Conservation (phyloP, 2,329 filamentous ascomycete genomes). For the Plenodomus tracheiphilus region DNA sequence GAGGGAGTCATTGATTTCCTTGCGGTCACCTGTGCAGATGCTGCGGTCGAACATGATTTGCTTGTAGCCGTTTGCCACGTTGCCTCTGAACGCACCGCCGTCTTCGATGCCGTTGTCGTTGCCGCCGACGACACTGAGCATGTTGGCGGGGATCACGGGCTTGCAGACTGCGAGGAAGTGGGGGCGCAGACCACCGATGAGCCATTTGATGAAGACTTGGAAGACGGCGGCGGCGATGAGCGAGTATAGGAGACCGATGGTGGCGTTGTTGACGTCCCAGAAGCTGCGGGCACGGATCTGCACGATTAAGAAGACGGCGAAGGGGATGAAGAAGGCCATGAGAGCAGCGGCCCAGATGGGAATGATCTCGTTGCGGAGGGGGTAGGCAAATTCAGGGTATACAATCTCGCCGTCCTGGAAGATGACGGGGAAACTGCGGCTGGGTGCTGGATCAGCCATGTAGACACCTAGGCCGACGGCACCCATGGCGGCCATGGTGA, state of each 20-base stretch:
- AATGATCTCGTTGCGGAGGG: conserved; percentile 58
- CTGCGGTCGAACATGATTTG: conserved; percentile 69
- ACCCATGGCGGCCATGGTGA: conserved; percentile 69
- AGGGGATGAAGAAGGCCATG: conserved; percentile 66
- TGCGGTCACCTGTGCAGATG: conserved; percentile 68
- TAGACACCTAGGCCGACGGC: conserved; percentile 70
- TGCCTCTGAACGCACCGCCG: conserved; percentile 52
- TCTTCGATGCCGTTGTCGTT: conserved; percentile 37
- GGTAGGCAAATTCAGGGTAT: conserved; percentile 70
- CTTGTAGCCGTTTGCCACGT: conserved; percentile 56
- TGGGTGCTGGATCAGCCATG: conserved; percentile 65
- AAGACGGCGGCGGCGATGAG: conserved; percentile 73
- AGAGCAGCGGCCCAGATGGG: conserved; percentile 73
- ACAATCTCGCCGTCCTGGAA: conserved; percentile 70
- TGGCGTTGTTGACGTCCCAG: conserved; percentile 66
- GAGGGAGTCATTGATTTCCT: conserved; percentile 68
- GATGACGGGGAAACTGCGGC: conserved; percentile 69
- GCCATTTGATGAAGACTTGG: conserved; percentile 75
- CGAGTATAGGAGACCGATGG: conserved; percentile 70
- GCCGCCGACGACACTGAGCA: conserved; percentile 18
- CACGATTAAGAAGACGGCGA: conserved; percentile 65
- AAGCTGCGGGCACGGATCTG: conserved; percentile 64
- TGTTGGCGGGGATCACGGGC: conserved; percentile 56
- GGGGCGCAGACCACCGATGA: conserved; percentile 67
- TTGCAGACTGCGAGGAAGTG: conserved; percentile 73